phyloP scores from a whole-genome alignment of 1,284 basidiomycete genomes.

The Melampsora americana region DNA sequence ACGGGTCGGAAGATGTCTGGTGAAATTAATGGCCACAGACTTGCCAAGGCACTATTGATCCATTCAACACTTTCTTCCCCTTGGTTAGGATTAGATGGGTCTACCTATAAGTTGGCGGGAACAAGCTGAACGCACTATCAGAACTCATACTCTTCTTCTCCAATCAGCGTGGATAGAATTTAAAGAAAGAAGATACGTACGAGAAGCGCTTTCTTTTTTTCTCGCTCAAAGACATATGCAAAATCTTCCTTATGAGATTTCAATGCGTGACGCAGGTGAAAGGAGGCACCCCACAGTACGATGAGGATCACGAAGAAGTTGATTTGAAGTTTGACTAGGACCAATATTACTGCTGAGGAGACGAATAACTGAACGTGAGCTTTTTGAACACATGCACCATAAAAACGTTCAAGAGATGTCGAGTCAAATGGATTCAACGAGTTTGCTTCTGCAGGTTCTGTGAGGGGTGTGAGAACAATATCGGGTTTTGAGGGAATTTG shows the following conservation, averaged over 20 bases:
- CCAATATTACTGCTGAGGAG: neutral
- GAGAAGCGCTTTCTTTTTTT: neutral
- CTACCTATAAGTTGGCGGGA: neutral
- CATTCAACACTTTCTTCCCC: constrained; percentile 2
- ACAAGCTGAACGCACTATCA: too few species aligned
- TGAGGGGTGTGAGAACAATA: neutral
- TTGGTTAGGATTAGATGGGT: neutral
- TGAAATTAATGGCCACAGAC: neutral
- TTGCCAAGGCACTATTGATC: neutral
- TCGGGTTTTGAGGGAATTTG: neutral
- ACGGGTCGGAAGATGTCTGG: constrained; percentile 4
- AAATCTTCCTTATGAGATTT: neutral
- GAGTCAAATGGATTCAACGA: neutral
- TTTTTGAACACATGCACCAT: neutral
- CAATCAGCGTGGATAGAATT: too few species aligned
- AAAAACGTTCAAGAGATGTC: neutral
- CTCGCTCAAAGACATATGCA: neutral
- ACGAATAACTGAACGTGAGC: neutral
- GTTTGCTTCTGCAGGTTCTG: neutral
- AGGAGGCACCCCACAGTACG: neutral
- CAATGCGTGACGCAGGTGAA: neutral
- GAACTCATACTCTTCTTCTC: too few species aligned
- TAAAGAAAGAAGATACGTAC: too few species aligned
- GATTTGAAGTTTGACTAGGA: neutral
- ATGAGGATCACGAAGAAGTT: neutral